These are phyloP conservation scores for Neurospora sp. DNA, from an alignment of 2,329 filamentous ascomycete species.

Conservation along the genomic window DNA sequence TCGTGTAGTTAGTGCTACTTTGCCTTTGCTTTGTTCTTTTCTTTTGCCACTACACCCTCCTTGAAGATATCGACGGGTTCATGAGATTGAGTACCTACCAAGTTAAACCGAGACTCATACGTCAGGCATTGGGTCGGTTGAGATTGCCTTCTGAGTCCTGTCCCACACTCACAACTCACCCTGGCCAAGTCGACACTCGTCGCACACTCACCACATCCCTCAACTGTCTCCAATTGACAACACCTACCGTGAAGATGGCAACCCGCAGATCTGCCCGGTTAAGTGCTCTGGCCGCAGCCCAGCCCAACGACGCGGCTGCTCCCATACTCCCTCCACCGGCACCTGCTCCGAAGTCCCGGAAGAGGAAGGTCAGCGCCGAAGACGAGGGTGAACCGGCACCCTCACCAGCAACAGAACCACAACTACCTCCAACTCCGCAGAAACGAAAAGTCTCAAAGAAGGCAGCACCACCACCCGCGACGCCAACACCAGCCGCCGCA, in stretches of 20 bases:
- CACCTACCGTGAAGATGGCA: constrained; percentile 16
- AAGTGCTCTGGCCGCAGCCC: constrained; percentile 19
- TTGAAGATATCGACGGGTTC: background rate
- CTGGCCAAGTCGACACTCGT: background rate
- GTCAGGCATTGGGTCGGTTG: background rate
- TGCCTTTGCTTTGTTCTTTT: background rate
- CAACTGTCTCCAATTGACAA: background rate
- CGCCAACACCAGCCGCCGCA: constrained; percentile 37
- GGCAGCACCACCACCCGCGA: constrained; percentile 29
- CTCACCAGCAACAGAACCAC: constrained; percentile 5
- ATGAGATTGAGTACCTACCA: background rate
- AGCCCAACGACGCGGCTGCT: background rate
- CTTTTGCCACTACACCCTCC: background rate
- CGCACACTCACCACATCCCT: background rate
- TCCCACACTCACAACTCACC: background rate
- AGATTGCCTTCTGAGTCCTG: background rate
- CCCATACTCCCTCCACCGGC: constrained; percentile 10
- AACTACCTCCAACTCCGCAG: constrained; percentile 14
- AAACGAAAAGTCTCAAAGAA: constrained; percentile 16
- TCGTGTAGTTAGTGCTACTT: background rate
- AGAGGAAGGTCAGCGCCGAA: constrained; percentile 18
- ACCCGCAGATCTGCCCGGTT: constrained; percentile 30
- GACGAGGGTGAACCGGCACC: constrained; percentile 9
- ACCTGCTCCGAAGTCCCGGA: constrained; percentile 14
- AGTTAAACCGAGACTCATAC: background rate